These are phyloP conservation scores for Thalia dealbata DNA, from an alignment of 176 grass and related monocot genomes.

Conservation along the genomic window DNA sequence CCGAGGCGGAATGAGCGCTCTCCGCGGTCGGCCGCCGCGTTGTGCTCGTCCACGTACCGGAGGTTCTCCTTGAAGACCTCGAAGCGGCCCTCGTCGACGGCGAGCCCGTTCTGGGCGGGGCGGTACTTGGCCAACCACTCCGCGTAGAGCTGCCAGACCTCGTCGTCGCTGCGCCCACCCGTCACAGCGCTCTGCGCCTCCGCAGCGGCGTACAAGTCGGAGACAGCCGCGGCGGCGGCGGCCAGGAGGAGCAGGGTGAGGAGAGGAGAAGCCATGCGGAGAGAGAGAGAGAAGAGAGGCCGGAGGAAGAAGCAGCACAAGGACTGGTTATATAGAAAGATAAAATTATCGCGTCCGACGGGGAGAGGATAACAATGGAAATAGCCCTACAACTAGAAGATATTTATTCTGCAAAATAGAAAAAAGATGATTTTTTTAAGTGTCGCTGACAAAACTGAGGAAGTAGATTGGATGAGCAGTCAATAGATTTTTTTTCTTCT, in stretches of 20 bases:
- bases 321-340: no score
- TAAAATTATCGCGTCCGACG: no score
- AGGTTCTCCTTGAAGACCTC: conserved; percentile 77
- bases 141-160: conserved; percentile 42
- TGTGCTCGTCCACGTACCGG: conserved; percentile 69
- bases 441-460: no score
- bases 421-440: no score
- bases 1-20: conserved; percentile 2
- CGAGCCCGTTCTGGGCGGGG: conserved; percentile 47
- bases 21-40: conserved; percentile 26
- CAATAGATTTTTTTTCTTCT: no score
- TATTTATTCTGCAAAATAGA: background rate
- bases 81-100: conserved; percentile 44
- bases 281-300: background rate
- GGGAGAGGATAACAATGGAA: background rate
- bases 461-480: no score
- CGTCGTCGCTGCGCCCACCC: conserved; percentile 40
- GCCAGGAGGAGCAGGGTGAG: conserved; percentile 5
- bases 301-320: background rate
- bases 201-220: conserved; percentile 46
- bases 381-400: no score
- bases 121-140: conserved; percentile 42
- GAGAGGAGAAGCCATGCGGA: background rate
- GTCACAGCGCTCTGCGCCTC: conserved; percentile 4
- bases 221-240: background rate